A percentile compares a stretch with the other conserved stretches of the same genome.
phyloP scores from a whole-genome alignment of 176 grass and related monocot species.

The Triticum monococcum region DNA sequence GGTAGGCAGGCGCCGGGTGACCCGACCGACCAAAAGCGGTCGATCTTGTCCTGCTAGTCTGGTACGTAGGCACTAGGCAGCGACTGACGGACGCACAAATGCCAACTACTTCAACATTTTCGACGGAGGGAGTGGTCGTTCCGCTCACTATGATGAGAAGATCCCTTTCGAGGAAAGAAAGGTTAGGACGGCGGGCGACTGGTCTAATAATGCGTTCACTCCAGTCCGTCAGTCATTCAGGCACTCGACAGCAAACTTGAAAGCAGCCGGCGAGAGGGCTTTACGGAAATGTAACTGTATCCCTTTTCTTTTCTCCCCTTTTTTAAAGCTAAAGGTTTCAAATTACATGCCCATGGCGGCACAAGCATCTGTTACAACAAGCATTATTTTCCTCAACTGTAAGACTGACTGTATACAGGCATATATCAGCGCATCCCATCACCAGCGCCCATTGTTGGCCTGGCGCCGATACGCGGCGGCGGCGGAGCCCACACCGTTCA shows the following conservation, averaged over 20 bases:
- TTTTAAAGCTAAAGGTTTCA: conserved; percentile 34
- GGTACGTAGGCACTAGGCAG: background rate
- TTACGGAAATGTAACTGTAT: conserved; percentile 17
- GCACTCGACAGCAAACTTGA: too few species aligned
- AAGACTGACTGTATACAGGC: conserved; percentile 39
- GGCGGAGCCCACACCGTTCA: conserved; percentile 31
- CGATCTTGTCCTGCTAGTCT: background rate
- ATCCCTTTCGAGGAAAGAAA: too few species aligned
- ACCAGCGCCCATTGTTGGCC: conserved; percentile 55
- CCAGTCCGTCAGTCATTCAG: too few species aligned
- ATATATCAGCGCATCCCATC: background rate
- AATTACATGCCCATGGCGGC: conserved; percentile 34
- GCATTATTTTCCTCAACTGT: conserved; percentile 40
- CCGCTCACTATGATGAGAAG: too few species aligned
- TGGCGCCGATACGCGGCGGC: conserved; percentile 37
- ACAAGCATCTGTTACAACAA: conserved; percentile 48
- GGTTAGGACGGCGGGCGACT: background rate
- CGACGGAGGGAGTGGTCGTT: too few species aligned
- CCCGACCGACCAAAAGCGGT: background rate
- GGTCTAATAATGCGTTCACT: background rate
- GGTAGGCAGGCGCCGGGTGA: background rate
- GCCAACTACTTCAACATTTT: background rate
- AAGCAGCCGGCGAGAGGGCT: too few species aligned
- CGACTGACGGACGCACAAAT: background rate
- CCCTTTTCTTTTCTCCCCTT: conserved; percentile 39